These are phyloP conservation scores for Candida quercuum DNA, from an alignment of 805 yeast species.

Conservation along the genomic window DNA sequence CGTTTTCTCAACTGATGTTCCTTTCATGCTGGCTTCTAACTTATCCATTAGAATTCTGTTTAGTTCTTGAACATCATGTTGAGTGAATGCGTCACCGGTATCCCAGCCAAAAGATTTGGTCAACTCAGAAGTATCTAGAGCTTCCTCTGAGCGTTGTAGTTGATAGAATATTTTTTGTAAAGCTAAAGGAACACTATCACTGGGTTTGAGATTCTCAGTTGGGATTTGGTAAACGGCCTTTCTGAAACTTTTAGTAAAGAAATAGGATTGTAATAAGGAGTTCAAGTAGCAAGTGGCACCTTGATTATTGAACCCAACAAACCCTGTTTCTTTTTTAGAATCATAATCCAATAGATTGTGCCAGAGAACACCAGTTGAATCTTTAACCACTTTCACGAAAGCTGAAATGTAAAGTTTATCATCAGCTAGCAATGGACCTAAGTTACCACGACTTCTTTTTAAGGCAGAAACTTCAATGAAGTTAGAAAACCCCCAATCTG, in stretches of 20 bases:
- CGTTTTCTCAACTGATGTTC: constrained; percentile 70
- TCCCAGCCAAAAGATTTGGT: constrained; percentile 98
- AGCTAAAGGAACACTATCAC: constrained; percentile 70
- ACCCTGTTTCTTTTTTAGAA: constrained; percentile 84
- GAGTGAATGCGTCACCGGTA: constrained; percentile 89
- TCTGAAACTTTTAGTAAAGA: constrained; percentile 76
- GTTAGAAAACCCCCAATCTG: constrained; percentile 95
- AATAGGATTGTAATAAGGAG: constrained; percentile 31
- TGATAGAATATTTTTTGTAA: constrained; percentile 84
- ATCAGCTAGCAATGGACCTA: constrained; percentile 38
- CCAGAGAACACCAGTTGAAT: constrained; percentile 93
- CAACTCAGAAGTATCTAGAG: constrained; percentile 80
- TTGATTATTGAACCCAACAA: constrained; percentile 89
- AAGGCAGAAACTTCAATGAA: constrained; percentile 50
- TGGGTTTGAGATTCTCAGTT: constrained; percentile 51
- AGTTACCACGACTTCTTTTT: constrained; percentile 22
- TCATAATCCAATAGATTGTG: constrained; percentile 80
- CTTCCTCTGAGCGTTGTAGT: constrained; percentile 63
- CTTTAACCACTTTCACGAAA: constrained; percentile 71
- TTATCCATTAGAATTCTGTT: constrained; percentile 94
- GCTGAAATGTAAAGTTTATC: constrained; percentile 68
- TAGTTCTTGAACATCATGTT: constrained; percentile 96
- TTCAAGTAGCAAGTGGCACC: constrained; percentile 94
- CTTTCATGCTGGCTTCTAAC: constrained; percentile 86
- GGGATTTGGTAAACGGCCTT: constrained; percentile 88